phyloP scores from a whole-genome alignment of 1,284 basidiomycete genomes.

The Cutaneotrichosporon curvatum region DNA sequence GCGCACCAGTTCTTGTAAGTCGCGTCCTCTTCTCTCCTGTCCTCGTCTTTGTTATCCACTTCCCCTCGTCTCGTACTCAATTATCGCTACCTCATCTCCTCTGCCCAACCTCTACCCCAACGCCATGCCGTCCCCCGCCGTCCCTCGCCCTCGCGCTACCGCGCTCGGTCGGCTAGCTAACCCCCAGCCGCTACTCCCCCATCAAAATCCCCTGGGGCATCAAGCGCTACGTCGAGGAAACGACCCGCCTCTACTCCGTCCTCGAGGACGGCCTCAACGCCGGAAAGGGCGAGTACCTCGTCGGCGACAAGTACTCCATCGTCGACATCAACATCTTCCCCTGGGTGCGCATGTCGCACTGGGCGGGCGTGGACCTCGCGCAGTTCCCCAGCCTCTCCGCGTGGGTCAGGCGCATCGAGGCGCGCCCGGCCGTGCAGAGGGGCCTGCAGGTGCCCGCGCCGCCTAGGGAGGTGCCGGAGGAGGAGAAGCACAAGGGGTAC shows the following conservation, averaged over 20 bases:
- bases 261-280: slow-evolving; percentile 61
- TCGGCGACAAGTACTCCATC: slow-evolving; percentile 60
- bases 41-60: too few species aligned
- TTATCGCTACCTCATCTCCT: too few species aligned
- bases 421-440: slow-evolving; percentile 46
- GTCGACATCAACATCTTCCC: slow-evolving; percentile 47
- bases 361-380: slow-evolving; percentile 52
- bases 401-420: slow-evolving; percentile 50
- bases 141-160: background rate
- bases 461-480: slow-evolving; percentile 21
- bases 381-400: slow-evolving; percentile 56
- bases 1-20: slow-evolving; percentile 47
- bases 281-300: slow-evolving; percentile 52
- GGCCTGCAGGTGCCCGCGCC: slow-evolving; percentile 41
- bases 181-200: slow-evolving; percentile 39
- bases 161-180: background rate
- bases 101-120: background rate
- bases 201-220: slow-evolving; percentile 47
- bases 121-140: background rate
- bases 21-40: too few species aligned
- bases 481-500: slow-evolving; percentile 3
- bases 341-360: slow-evolving; percentile 52
- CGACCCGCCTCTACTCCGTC: slow-evolving; percentile 66
- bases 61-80: too few species aligned
- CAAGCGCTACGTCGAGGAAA: slow-evolving; percentile 66